These are phyloP conservation scores for Saksenaea vasiformis DNA, from an alignment of 371 early-diverging fungal species.

Conservation along the genomic window DNA sequence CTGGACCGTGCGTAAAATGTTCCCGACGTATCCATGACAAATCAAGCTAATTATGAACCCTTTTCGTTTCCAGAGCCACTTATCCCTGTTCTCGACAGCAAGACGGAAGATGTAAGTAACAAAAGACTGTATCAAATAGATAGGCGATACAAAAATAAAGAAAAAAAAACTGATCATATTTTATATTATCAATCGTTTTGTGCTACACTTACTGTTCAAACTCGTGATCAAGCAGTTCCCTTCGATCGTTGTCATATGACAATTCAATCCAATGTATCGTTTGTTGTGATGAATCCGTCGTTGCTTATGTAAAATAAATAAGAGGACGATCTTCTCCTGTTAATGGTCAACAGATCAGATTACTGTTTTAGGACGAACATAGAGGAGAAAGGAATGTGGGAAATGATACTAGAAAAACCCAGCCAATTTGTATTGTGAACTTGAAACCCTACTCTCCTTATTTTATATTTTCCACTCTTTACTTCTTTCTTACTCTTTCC, in stretches of 20 bases:
- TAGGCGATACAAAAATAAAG: not conserved
- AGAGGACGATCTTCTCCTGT: not conserved
- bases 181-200: not conserved
- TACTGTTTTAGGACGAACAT: not conserved
- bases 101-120: conserved; percentile 29
- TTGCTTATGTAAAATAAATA: not conserved
- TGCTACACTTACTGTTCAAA: not conserved
- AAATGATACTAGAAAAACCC: not conserved
- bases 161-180: conserved; percentile 2
- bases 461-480: not conserved
- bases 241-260: conserved; percentile 21
- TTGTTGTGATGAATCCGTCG: conserved; percentile 8
- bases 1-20: conserved; percentile 37
- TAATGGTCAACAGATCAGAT: not conserved
- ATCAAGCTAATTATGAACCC: not conserved
- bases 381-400: conserved; percentile 1
- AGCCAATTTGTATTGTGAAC: conserved; percentile 3
- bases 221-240: conserved; percentile 22
- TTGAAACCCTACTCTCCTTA: not conserved
- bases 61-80: conserved; percentile 23
- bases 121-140: not conserved
- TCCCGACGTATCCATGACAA: not conserved
- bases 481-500: conserved; percentile 3
- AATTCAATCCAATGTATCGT: conserved; percentile 14
- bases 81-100: conserved; percentile 32